Evolutionary conservation across 768 basidiomycete species (phyloP), one percentile per base, ranked within the genome.

Genomic region (Mycena kentingensis): DNA sequence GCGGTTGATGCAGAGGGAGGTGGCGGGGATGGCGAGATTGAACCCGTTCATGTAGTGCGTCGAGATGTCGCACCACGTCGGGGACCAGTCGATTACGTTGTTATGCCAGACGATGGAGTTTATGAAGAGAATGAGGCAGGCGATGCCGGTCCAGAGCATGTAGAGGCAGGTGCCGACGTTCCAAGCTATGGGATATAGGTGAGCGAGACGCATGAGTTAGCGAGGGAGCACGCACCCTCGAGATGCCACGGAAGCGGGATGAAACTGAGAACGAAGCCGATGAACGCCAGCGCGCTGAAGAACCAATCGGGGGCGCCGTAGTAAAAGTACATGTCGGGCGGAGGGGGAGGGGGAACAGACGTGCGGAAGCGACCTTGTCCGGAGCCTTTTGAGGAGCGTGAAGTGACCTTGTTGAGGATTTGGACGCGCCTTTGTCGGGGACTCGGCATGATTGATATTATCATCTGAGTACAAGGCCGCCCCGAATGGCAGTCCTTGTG

Each of bases 171-270:
- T 90, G 24, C 87, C 88, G 10, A 82, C 77, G 63, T 79, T 79
- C 75, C 77, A 78, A 11, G 75, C 76, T 74, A 44, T 28, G 38
- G 34, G 18, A 43, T 29, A 18, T 32, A 16, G 12, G 19, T 26
- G 1, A 44, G 19, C 19, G 5, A 34, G 31, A 27, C 16, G 66
- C 55, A 57, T 65, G 66, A 38, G 21, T 27, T 3, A 12, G n/a
- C 2, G 31, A 16, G 27, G 38, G n/a, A 32, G n/a, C 32, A 44
- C 50, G 48, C 60, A 78, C 77, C 85, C 75, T 86, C 77, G 35
- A 85, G 70, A 65, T 90, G 88, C 81, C 84, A 85, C 10, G 82
- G 80, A 19, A 85, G 71, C 5, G 88, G 85, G 28, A 87, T 79
- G 37, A 74, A 62, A 31, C 76, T 78, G 24, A 81, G 60, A 27